Conservation (phyloP, 139 green algal species). For the Chlorella sp. region DNA sequence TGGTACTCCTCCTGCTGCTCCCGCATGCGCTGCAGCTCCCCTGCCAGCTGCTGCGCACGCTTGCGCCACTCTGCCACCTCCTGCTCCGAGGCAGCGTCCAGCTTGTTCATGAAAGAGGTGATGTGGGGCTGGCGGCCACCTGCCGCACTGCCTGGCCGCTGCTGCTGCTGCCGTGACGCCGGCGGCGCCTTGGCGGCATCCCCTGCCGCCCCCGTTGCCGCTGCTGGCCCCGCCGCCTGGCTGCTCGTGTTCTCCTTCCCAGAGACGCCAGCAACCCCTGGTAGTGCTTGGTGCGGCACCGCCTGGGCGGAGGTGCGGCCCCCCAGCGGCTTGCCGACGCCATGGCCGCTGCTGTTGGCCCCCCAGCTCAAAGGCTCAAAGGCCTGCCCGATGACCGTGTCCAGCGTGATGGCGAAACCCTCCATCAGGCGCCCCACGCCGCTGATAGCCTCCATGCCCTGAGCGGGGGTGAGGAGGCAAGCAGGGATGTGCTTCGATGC, state of each 20-base stretch:
- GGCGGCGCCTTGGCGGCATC: not conserved
- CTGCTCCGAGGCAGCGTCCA: conserved; percentile 29
- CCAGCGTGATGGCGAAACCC: conserved; percentile 48
- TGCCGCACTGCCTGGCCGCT: not conserved
- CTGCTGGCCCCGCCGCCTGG: not conserved
- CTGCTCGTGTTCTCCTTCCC: conserved; percentile 17
- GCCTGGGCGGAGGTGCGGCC: not conserved
- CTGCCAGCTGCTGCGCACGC: conserved; percentile 27
- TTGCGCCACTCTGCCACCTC: conserved; percentile 33
- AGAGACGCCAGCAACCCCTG: too few relatives aligned
- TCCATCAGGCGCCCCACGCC: conserved; percentile 51
- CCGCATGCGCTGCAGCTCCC: conserved; percentile 40
- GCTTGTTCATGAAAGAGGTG: conserved; percentile 36
- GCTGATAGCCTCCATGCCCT: conserved; percentile 41
- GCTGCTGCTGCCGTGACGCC: not conserved
- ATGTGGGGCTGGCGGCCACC: conserved; percentile 20
- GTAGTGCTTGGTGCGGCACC: not conserved
- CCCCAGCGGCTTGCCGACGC: not conserved
- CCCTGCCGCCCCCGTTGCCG: not conserved
- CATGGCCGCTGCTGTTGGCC: not conserved
- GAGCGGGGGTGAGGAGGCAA: not conserved
- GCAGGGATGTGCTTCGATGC: not conserved
- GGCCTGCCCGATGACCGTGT: conserved; percentile 51
- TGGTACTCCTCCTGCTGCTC: conserved; percentile 41
- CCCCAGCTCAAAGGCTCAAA: conserved; percentile 55